phyloP scores from a whole-genome alignment of 345 rosid species.

The Eucalyptus polyanthemos region DNA sequence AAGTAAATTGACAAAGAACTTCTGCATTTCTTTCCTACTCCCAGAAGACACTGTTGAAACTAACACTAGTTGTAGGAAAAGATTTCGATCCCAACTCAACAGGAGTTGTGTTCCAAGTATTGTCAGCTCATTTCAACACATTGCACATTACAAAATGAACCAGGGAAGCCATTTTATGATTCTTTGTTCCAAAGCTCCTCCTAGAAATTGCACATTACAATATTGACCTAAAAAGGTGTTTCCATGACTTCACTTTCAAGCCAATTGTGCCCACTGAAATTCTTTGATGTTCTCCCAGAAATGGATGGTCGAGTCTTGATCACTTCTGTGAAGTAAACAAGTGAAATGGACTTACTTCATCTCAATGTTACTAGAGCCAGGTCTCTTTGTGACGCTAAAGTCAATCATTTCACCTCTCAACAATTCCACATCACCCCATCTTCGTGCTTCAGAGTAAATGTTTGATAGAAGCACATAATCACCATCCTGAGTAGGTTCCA shows the following conservation, averaged over 20 bases:
- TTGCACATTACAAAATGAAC: not conserved
- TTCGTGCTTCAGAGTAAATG: slow-evolving; percentile 8
- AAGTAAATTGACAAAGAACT: not conserved
- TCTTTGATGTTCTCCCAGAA: not conserved
- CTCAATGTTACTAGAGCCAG: slow-evolving; percentile 6
- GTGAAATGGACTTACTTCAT: not conserved
- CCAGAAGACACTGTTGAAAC: not conserved
- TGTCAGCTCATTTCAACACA: not conserved
- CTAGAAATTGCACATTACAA: not conserved
- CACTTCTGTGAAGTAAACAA: not conserved
- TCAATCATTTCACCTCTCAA: slow-evolving; percentile 6
- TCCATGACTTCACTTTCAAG: not conserved
- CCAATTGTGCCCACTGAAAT: not conserved
- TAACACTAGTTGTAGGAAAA: not conserved
- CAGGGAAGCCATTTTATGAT: not conserved
- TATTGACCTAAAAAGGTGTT: not conserved
- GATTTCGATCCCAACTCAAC: not conserved
- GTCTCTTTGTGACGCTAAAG: not conserved
- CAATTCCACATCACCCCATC: slow-evolving; percentile 17
- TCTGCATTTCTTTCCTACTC: not conserved
- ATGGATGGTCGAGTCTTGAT: not conserved
- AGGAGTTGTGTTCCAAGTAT: not conserved
- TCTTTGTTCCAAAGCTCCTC: not conserved
- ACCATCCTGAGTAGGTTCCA: slow-evolving; percentile 6
- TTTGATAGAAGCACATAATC: slow-evolving; percentile 16